Conservation (phyloP, 176 grass and related monocot genomes). For the Otatea glauca region DNA sequence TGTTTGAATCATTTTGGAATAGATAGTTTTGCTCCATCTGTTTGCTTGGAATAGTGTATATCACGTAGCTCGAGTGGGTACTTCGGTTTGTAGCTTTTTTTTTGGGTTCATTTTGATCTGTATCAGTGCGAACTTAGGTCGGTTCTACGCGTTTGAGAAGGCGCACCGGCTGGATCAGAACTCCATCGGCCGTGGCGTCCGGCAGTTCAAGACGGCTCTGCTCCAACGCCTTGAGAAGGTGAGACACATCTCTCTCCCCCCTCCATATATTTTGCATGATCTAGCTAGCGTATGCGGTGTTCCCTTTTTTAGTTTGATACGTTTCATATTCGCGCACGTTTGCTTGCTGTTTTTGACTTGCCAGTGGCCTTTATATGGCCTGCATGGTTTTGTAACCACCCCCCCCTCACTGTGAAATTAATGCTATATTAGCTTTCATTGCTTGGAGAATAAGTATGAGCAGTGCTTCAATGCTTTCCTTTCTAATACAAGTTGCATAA, state of each 20-base stretch:
- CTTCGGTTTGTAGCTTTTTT: neutral
- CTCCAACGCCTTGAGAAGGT: conserved; percentile 88
- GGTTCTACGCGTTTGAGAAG: conserved; percentile 96
- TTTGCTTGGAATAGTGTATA: neutral
- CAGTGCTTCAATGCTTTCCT: no score
- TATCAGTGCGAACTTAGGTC: neutral
- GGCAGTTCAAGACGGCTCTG: conserved; percentile 90
- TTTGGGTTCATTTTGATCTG: no score
- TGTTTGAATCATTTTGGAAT: conserved; percentile 2
- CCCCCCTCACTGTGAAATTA: no score
- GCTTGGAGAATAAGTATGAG: no score
- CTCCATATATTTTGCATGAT: conserved; percentile 40
- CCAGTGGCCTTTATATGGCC: neutral
- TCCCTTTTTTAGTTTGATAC: conserved; percentile 36
- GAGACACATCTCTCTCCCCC: conserved; percentile 33
- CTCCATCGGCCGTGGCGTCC: conserved; percentile 85
- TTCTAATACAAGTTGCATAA: no score
- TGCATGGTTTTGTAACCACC: no score
- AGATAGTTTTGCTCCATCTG: neutral
- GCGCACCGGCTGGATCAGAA: conserved; percentile 83
- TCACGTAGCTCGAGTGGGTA: conserved; percentile 1
- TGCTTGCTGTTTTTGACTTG: conserved; percentile 36
- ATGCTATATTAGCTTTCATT: no score
- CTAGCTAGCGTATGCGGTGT: conserved; percentile 23
- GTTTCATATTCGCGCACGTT: conserved; percentile 28